Evolutionary conservation across 2,329 filamentous ascomycete genomes (phyloP).

Genomic region (Diaporthe sp.): DNA sequence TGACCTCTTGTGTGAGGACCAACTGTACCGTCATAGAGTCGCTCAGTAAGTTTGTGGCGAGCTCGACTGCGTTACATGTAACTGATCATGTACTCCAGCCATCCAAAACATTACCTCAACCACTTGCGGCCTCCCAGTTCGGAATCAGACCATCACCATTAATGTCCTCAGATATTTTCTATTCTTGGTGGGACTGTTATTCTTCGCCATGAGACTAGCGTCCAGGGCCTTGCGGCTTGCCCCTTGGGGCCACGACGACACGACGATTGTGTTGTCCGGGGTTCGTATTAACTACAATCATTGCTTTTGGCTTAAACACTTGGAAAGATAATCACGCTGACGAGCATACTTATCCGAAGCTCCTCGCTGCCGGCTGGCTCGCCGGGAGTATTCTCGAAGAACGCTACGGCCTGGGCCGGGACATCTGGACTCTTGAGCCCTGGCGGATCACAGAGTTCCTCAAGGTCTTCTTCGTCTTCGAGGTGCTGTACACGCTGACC

Average conservation of each 20-base stretch:
- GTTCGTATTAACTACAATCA: background rate
- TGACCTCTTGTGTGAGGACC: conserved; percentile 1
- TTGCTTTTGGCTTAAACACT: background rate
- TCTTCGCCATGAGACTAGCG: conserved; percentile 5
- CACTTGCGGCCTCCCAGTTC: background rate
- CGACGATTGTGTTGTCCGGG: conserved; percentile 17
- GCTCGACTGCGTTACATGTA: too few relatives aligned
- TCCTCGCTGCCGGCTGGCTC: conserved; percentile 6
- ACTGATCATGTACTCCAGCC: background rate
- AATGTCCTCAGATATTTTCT: conserved; percentile 40
- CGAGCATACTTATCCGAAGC: too few relatives aligned
- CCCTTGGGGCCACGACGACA: conserved; percentile 27
- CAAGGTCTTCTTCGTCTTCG: conserved; percentile 42
- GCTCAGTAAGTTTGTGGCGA: background rate
- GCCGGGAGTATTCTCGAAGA: conserved; percentile 48
- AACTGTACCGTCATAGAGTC: conserved; percentile 27
- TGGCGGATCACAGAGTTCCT: conserved; percentile 37
- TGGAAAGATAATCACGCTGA: background rate
- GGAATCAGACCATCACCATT: background rate
- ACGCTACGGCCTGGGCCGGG: conserved; percentile 46
- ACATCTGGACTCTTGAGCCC: conserved; percentile 42
- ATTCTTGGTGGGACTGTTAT: conserved; percentile 49
- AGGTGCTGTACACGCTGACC: conserved; percentile 43
- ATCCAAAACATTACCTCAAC: conserved; percentile 29
- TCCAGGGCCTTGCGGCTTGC: conserved; percentile 4